Evolutionary conservation across 768 basidiomycete genomes (phyloP), one percentile per base, ranked within the genome.

Genomic region (Naganishia randhawae): DNA sequence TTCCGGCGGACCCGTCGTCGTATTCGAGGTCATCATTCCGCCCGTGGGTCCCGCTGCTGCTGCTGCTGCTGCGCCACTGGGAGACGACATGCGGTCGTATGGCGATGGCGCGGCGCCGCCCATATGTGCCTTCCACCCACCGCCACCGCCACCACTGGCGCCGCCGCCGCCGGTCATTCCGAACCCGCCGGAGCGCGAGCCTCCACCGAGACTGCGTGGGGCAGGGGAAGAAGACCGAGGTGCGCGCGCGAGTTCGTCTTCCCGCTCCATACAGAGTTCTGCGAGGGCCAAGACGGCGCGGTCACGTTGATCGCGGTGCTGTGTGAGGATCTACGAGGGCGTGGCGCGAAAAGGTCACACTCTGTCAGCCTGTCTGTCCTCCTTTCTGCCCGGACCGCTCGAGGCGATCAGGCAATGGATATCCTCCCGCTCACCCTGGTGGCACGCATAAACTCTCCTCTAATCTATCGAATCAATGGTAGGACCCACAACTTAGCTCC

Each of bases 401-500:
- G 45, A 14, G 45, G 14, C 14, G 45, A 48, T 11, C 1, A 17
- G 35, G 2, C 39, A 69, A n/a, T n/a, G n/a, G n/a, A n/a, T n/a
- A n/a, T n/a, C n/a, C n/a, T n/a, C n/a, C n/a, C n/a, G n/a, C 77
- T 70, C 50, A 78, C 77, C 69, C 78, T 71, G 27, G 89, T 87
- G 5, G 94, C 95, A 39, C 95, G 88, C 91, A 95, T 95, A 79
- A 99, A 95, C 82, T 98, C 95, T 10, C 95, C 94, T 16, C 95
- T 93, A 75, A 99, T 93, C 94, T 97, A 52, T 39, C 11, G 17
- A 63, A 37, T 45, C 4, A 54, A 68, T 29, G 66, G 55, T 32
- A 33, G 52, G 5, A 13, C 42, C 27, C 33, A 50, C 67, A 7
- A 50, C 11, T 9, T 17, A 25, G 32, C 42, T 25, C 11, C 4